phyloP scores from a whole-genome alignment of 2,329 filamentous ascomycete species.

The Gaeumannomyces tritici region DNA sequence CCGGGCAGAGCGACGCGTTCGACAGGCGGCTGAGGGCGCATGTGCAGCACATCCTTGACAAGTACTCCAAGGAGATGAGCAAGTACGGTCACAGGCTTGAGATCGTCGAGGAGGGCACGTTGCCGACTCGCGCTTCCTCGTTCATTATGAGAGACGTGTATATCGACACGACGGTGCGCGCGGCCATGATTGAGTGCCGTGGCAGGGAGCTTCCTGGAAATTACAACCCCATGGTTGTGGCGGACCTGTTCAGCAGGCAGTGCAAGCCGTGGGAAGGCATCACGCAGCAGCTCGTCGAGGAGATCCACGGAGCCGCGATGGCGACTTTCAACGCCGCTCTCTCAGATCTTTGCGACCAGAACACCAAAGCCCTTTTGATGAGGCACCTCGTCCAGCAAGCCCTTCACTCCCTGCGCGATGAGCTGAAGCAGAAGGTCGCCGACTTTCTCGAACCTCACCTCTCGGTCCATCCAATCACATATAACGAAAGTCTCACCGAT shows the following conservation, averaged over 20 bases:
- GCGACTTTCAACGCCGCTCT: slow-evolving; percentile 12
- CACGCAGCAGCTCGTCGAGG: slow-evolving; percentile 8
- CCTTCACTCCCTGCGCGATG: slow-evolving; percentile 11
- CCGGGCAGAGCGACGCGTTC: slow-evolving; percentile 12
- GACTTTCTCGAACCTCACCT: slow-evolving; percentile 17
- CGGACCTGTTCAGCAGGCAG: slow-evolving; percentile 22
- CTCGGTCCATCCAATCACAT: slow-evolving; percentile 26
- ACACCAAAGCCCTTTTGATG: slow-evolving; percentile 10
- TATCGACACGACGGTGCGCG: slow-evolving; percentile 13
- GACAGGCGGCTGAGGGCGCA: slow-evolving; percentile 37
- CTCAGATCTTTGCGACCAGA: slow-evolving; percentile 9
- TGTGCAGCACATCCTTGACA: slow-evolving; percentile 36
- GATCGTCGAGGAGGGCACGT: slow-evolving; percentile 16
- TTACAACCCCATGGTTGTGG: slow-evolving; percentile 23
- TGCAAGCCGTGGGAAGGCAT: slow-evolving; percentile 19
- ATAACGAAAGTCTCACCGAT: slow-evolving; percentile 25
- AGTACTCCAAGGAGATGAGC: slow-evolving; percentile 35
- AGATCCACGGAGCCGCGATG: slow-evolving; percentile 12
- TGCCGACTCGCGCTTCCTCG: background rate
- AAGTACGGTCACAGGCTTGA: slow-evolving; percentile 28
- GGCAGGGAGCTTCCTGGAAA: slow-evolving; percentile 25
- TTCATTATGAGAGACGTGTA: slow-evolving; percentile 4
- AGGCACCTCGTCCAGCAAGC: slow-evolving; percentile 9
- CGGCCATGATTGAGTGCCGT: slow-evolving; percentile 15
- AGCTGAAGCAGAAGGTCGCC: slow-evolving; percentile 13